A percentile compares a stretch with the other conserved stretches of the same genome.
Conservation (phyloP, 1,284 basidiomycete genomes). For the Pseudozyma tsukubaensis region DNA sequence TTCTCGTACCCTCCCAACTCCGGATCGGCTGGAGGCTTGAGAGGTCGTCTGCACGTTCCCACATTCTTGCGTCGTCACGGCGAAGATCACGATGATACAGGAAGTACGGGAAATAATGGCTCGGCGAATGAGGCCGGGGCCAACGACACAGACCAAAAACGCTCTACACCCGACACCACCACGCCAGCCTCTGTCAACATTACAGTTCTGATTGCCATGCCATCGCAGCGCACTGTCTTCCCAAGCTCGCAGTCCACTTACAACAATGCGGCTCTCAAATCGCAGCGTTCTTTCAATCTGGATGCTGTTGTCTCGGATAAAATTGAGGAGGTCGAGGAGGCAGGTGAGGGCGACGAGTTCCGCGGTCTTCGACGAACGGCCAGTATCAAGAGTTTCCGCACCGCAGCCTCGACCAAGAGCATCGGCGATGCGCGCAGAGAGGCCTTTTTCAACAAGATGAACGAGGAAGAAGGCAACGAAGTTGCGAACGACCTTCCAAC, state of each 20-base stretch:
- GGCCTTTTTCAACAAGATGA: constrained; percentile 56
- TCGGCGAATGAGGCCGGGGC: constrained; percentile 7
- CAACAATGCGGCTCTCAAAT: constrained; percentile 22
- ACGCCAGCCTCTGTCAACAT: constrained; percentile 57
- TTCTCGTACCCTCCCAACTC: constrained; percentile 38
- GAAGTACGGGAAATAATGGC: neutral
- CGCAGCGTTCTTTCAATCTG: constrained; percentile 29
- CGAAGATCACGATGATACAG: constrained; percentile 19
- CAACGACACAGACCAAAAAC: constrained; percentile 9
- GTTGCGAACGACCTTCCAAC: constrained; percentile 9
- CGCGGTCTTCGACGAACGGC: constrained; percentile 47
- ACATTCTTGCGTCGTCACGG: constrained; percentile 38
- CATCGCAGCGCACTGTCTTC: constrained; percentile 58
- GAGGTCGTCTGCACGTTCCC: constrained; percentile 41
- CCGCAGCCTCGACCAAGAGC: constrained; percentile 44
- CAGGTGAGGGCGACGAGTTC: constrained; percentile 11
- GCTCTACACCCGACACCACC: constrained; percentile 17
- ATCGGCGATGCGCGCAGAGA: constrained; percentile 57
- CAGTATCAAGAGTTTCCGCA: constrained; percentile 56
- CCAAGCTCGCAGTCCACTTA: constrained; percentile 26
- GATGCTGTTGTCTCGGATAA: constrained; percentile 23
- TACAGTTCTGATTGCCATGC: constrained; percentile 64
- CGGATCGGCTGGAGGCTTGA: constrained; percentile 11
- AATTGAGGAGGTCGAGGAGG: constrained; percentile 53
- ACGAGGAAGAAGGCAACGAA: constrained; percentile 25